A percentile compares a stretch with the other conserved stretches of the same genome.
phyloP scores from a whole-genome alignment of 192 early-diverging fungal genomes.

The Diversispora eburnea region DNA sequence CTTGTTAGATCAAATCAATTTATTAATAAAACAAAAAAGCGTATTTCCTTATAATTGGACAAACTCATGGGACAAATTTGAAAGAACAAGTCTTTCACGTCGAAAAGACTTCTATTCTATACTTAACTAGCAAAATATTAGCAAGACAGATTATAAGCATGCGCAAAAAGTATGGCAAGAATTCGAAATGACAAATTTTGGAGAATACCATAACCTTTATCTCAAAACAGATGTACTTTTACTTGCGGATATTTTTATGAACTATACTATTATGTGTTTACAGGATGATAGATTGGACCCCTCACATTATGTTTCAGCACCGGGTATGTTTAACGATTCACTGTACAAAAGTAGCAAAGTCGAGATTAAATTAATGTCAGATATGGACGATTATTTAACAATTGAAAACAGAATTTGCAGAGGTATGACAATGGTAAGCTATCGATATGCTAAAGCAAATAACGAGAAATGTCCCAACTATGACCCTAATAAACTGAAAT shows the following conservation, averaged over 20 bases:
- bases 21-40: conserved; percentile 11
- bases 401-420: conserved; percentile 6
- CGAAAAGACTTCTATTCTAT: conserved; percentile 25
- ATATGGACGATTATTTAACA: conserved; percentile 17
- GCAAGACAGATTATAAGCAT: conserved; percentile 1
- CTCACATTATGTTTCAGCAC: conserved; percentile 21
- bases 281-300: conserved; percentile 20
- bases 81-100: conserved; percentile 6
- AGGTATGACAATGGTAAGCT: conserved; percentile 10
- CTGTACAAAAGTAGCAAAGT: conserved; percentile 23
- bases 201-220: conserved; percentile 21
- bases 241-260: conserved; percentile 24
- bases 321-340: conserved; percentile 23
- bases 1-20: conserved; percentile 1
- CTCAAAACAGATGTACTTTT: conserved; percentile 23
- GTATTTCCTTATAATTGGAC: conserved; percentile 26
- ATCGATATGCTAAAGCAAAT: conserved; percentile 24
- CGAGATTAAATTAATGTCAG: conserved; percentile 7
- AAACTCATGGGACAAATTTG: conserved; percentile 22
- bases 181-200: conserved; percentile 23
- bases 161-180: conserved; percentile 12
- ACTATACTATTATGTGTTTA: conserved; percentile 25
- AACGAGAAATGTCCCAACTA: conserved; percentile 20
- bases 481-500: conserved; percentile 1
- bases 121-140: conserved; percentile 24